Percentiles rank a stretch among this genome's conserved stretches.
Evolutionary conservation across 352 stramenopile species (phyloP).

Genomic region (Phytophthora kernoviae): DNA sequence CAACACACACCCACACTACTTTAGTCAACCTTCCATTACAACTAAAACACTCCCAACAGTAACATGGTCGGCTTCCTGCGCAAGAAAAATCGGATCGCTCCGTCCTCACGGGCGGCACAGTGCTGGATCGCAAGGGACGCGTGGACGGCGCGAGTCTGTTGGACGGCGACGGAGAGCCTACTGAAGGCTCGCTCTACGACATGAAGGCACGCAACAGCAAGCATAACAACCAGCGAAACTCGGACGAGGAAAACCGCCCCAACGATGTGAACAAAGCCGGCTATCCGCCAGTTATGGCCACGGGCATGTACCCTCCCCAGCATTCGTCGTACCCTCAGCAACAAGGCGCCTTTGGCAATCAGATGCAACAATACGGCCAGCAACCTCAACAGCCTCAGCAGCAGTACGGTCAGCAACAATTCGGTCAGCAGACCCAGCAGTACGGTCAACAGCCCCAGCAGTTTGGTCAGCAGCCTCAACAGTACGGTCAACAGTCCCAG

Average conservation of each 20-base stretch:
- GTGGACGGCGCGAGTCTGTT: slow-evolving; percentile 84
- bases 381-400: slow-evolving; percentile 24
- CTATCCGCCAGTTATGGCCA: slow-evolving; percentile 54
- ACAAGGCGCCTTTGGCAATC: slow-evolving; percentile 26
- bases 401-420: slow-evolving; percentile 29
- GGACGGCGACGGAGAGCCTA: slow-evolving; percentile 82
- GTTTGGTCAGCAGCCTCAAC: slow-evolving; percentile 11
- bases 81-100: slow-evolving; percentile 88
- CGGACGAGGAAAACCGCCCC: slow-evolving; percentile 64
- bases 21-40: background rate
- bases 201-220: slow-evolving; percentile 39
- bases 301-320: slow-evolving; percentile 56
- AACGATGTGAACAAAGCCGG: slow-evolving; percentile 34
- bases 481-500: slow-evolving; percentile 24
- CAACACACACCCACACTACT: slow-evolving; percentile 6
- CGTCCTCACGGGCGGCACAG: slow-evolving; percentile 68
- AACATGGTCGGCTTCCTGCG: slow-evolving; percentile 81
- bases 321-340: slow-evolving; percentile 45
- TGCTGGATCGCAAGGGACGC: slow-evolving; percentile 84
- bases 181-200: slow-evolving; percentile 72
- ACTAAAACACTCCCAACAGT: slow-evolving; percentile 6
- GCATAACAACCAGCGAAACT: slow-evolving; percentile 52
- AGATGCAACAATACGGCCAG: slow-evolving; percentile 31
- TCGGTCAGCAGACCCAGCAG: slow-evolving; percentile 17
- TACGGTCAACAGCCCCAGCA: slow-evolving; percentile 18